These are phyloP conservation scores for Schwanniomyces yamadae DNA, from an alignment of 805 yeast genomes.

Conservation along the genomic window DNA sequence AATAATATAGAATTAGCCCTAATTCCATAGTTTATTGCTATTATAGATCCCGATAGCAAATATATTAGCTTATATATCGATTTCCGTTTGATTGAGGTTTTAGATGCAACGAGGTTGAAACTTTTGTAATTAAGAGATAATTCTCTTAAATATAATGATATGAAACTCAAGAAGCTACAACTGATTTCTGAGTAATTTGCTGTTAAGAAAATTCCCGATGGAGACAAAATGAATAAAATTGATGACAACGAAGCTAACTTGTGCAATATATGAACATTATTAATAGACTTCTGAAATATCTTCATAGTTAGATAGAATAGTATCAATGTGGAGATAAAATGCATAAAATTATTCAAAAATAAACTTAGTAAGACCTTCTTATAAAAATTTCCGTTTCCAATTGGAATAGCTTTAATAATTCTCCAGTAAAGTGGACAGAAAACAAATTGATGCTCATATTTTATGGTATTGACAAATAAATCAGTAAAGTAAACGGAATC, in stretches of 20 bases:
- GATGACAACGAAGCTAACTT: conserved; percentile 30
- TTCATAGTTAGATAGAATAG: conserved; percentile 48
- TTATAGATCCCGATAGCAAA: conserved; percentile 50
- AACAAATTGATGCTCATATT: conserved; percentile 89
- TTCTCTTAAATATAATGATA: conserved; percentile 55
- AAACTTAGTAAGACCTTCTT: conserved; percentile 47
- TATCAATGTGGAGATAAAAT: conserved; percentile 47
- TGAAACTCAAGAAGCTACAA: conserved; percentile 59
- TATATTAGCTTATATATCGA: conserved; percentile 22
- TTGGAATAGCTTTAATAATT: conserved; percentile 29
- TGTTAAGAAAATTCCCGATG: conserved; percentile 77
- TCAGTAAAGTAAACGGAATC: conserved; percentile 78
- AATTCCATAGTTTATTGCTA: conserved; percentile 58
- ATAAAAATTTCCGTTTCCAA: conserved; percentile 36
- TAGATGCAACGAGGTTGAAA: conserved; percentile 12
- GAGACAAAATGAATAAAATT: conserved; percentile 56
- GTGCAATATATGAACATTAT: conserved; percentile 14
- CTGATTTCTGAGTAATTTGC: conserved; percentile 76
- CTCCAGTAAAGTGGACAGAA: conserved; percentile 79
- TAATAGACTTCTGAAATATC: conserved; percentile 22
- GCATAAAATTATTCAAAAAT: conserved; percentile 50
- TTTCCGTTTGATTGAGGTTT: conserved; percentile 15
- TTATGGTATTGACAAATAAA: conserved; percentile 46
- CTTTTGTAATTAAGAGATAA: conserved; percentile 21
- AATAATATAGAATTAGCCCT: conserved; percentile 76